phyloP scores from a whole-genome alignment of 2,329 filamentous ascomycete genomes.

The Blastomyces parvus region DNA sequence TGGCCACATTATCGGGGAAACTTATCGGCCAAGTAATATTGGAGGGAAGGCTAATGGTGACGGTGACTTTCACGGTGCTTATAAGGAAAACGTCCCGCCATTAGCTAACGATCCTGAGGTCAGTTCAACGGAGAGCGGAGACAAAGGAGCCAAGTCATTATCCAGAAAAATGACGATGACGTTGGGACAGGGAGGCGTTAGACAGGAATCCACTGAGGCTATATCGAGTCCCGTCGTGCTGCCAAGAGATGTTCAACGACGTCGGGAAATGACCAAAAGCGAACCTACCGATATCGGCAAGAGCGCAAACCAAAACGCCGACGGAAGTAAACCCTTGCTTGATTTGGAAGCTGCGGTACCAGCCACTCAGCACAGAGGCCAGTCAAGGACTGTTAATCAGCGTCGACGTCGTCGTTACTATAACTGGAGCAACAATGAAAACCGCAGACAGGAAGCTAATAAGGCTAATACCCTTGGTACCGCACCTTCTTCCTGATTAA shows the following conservation, averaged over 20 bases:
- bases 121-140: not conserved
- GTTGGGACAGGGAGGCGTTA: not conserved
- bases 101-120: not conserved
- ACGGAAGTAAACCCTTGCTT: not conserved
- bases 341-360: not conserved
- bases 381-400: constrained; percentile 5
- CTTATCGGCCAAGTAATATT: not conserved
- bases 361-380: not conserved
- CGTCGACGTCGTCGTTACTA: constrained; percentile 14
- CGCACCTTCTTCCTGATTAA: constrained; percentile 6
- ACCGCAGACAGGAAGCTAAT: constrained; percentile 6
- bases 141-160: not conserved
- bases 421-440: constrained; percentile 13
- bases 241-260: constrained; percentile 7
- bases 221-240: not conserved
- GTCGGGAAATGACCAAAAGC: constrained; percentile 17
- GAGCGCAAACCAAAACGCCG: not conserved
- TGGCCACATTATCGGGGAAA: not conserved
- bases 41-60: not conserved
- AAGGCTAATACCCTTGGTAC: constrained; percentile 6
- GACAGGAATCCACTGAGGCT: not conserved
- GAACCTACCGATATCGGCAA: constrained; percentile 13
- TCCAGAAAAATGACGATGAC: not conserved
- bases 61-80: not conserved
- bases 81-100: not conserved